Percentiles rank a stretch among this genome's conserved stretches.
Conservation (phyloP, 208 protist species). For the Wallacemonas collosoma region DNA sequence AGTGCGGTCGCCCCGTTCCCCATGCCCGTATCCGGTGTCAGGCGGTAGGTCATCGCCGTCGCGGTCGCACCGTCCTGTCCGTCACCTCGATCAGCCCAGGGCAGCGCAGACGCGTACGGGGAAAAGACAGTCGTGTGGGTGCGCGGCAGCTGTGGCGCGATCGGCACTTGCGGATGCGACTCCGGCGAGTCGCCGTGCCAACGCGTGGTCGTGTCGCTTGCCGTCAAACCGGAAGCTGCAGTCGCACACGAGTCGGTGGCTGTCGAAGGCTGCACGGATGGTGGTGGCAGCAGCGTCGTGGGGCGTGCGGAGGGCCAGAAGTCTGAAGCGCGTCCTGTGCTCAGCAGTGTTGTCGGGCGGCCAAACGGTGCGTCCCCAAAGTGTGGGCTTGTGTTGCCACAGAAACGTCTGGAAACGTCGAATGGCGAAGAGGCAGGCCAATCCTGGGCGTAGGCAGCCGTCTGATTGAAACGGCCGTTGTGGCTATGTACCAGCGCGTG, state of each 20-base stretch:
- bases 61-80: neutral
- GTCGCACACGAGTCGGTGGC: neutral
- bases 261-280: neutral
- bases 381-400: neutral
- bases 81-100: neutral
- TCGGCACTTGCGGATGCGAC: neutral
- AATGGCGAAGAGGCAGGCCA: neutral
- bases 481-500: neutral
- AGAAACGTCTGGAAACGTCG: neutral
- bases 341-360: neutral
- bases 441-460: neutral
- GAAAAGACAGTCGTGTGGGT: neutral
- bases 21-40: too few relatives aligned
- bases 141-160: neutral
- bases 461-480: neutral
- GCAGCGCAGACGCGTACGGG: neutral
- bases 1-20: neutral
- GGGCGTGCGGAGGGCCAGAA: constrained; percentile 6
- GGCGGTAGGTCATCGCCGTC: too few relatives aligned
- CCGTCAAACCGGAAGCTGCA: neutral
- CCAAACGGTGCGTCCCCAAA: neutral
- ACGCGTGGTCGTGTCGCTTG: neutral
- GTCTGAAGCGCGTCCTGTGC: neutral
- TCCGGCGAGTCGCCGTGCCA: neutral
- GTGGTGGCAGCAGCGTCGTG: constrained; percentile 8